These are phyloP conservation scores for Malus domestica DNA, from an alignment of 306 rosid genomes.

Conservation along the genomic window DNA sequence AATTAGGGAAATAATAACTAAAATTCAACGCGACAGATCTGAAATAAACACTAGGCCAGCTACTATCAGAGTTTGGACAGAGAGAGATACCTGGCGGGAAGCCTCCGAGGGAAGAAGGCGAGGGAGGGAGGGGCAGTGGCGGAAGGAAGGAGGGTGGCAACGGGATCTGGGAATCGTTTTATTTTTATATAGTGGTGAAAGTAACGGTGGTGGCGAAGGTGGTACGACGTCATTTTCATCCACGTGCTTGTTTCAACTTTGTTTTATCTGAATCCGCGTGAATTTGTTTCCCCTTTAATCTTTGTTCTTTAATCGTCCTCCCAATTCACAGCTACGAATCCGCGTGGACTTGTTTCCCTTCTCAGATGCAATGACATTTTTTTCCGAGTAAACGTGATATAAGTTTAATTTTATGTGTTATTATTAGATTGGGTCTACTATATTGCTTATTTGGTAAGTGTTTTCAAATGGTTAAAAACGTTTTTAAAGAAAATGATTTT, in stretches of 20 bases:
- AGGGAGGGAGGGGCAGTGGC: slow-evolving; percentile 31
- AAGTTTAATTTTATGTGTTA: too few relatives aligned
- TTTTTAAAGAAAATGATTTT: fast-evolving
- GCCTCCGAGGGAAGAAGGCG: slow-evolving; percentile 5
- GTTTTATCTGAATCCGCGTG: neutral
- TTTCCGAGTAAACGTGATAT: too few relatives aligned
- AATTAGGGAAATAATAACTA: neutral
- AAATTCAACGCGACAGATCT: neutral
- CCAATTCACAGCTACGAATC: neutral
- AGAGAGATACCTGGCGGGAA: slow-evolving; percentile 23
- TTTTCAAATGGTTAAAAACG: too few relatives aligned
- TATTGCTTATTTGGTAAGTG: too few relatives aligned
- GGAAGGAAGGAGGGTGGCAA: slow-evolving; percentile 13
- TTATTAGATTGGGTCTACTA: too few relatives aligned
- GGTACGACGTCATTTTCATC: neutral
- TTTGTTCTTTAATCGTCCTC: neutral
- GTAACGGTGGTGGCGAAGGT: neutral
- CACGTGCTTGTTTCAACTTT: neutral
- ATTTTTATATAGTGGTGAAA: neutral
- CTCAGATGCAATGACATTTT: too few relatives aligned
- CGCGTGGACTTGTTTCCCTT: neutral
- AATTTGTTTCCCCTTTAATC: too few relatives aligned
- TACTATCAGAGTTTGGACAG: neutral
- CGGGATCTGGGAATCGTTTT: neutral
- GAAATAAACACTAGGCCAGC: neutral